Base-by-base conservation (phyloP, 129 eudicot genomes). In the Flaveria ramosissima region DNA sequence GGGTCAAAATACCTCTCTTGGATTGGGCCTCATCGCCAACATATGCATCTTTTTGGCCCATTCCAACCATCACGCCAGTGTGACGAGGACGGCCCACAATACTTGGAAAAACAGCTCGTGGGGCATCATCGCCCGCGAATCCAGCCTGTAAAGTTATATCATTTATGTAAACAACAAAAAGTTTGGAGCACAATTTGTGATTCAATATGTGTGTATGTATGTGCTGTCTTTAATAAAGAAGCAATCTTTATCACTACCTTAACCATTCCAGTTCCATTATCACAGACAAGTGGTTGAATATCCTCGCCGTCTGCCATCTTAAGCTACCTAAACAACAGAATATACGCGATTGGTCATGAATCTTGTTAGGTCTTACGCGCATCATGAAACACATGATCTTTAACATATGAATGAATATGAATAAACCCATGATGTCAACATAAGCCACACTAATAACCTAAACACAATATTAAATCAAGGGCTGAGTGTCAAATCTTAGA, bases 251-350 rank as follows among this genome's bases (percentile, higher is more conserved):
- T 36, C 7, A 67, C 16, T 42, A 67, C 72, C 72, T 67, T 67
- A 67, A 67, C 72, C 72, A 67, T 67, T 67, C 72, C 69, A 30
- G 69, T 63, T 63, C 69, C 69, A 63, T 63, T 63, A 30, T 63
- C 69, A 30, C 69, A 63, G 21, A 63, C 69, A 63, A 63, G 69
- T 63, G 69, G 46, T 63, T 63, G 69, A 63, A 63, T 63, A 63
- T 67, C 72, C 72, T 67, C 72, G 52, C 72, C 72, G 21, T 67
- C 72, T 1, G 72, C 72, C 72, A 67, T 67, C 72, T 67, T 67
- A n/a, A 2, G 52, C 72, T 67, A 67, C 52, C 72, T 67, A 43
- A 36, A 67, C 3, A 67, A 41, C 9, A 19, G 9, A n/a, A 67
- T 41, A 42, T 9, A 2, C 23, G 1, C 45, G 11, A 11, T 13